A percentile compares a stretch with the other conserved stretches of the same genome.
phyloP scores from a whole-genome alignment of 306 rosid genomes.

The Oemleria cerasiformis region DNA sequence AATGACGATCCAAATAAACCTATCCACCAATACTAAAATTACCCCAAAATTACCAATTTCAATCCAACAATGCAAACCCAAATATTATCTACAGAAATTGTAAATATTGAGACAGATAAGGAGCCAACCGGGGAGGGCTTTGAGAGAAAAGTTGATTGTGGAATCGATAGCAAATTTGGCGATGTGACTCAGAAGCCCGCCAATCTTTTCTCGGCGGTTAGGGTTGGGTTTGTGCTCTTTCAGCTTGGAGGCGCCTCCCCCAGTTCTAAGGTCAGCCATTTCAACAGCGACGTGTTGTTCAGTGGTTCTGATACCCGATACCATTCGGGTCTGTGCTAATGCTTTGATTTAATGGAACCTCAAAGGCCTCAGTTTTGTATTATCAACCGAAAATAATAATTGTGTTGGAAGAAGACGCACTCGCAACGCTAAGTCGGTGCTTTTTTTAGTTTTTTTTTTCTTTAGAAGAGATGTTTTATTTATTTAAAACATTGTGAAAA shows the following conservation, averaged over 20 bases:
- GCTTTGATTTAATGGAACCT: neutral
- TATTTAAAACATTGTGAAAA: no score
- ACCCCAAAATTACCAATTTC: neutral
- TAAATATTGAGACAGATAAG: slow-evolving; percentile 9
- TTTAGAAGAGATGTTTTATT: no score
- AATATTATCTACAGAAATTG: neutral
- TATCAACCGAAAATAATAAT: neutral
- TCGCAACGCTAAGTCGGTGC: no score
- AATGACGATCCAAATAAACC: neutral
- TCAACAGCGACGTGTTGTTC: neutral
- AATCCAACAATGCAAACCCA: neutral
- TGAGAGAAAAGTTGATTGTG: slow-evolving; percentile 48
- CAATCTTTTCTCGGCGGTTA: slow-evolving; percentile 20
- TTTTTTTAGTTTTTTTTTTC: no score
- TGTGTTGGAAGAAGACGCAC: neutral
- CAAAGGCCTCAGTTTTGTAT: neutral
- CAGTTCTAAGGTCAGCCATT: slow-evolving; percentile 39
- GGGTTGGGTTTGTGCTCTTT: slow-evolving; percentile 21
- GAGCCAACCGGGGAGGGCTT: slow-evolving; percentile 50
- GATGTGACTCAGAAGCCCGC: slow-evolving; percentile 40
- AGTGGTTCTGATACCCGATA: neutral
- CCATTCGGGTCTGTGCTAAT: neutral
- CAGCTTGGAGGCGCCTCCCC: neutral
- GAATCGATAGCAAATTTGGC: slow-evolving; percentile 66
- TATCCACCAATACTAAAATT: neutral